Conservation (phyloP, 257 asterid species). For the Marsdenia floribunda region DNA sequence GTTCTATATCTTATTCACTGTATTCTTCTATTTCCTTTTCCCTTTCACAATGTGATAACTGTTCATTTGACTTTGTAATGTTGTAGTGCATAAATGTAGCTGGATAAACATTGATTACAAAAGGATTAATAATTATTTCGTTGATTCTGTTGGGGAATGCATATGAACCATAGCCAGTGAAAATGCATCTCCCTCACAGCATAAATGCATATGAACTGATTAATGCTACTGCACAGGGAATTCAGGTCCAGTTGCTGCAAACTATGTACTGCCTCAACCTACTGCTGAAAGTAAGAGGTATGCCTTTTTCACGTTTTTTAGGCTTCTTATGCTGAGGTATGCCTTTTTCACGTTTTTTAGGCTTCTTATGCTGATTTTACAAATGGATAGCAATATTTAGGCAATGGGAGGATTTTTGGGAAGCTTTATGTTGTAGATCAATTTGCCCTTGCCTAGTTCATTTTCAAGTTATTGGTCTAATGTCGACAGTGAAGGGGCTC, state of each 20-base stretch:
- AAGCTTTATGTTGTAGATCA: not conserved
- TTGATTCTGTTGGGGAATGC: not conserved
- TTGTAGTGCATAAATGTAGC: not conserved
- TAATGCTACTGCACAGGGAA: constrained; percentile 35
- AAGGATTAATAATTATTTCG: not conserved
- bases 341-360: not conserved
- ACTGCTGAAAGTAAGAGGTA: constrained; percentile 80
- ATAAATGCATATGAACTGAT: constrained; percentile 6
- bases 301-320: not conserved
- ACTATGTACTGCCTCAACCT: constrained; percentile 69
- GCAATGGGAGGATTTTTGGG: not conserved
- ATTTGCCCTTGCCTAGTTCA: not conserved
- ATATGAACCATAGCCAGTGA: not conserved
- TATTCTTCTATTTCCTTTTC: constrained; percentile 1
- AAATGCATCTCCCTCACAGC: not conserved
- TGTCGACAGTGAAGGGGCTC: not conserved
- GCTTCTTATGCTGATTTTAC: not conserved
- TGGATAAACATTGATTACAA: not conserved
- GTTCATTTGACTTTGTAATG: not conserved
- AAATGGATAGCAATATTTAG: constrained; percentile 2
- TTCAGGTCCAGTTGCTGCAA: constrained; percentile 39
- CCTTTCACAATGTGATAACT: not conserved
- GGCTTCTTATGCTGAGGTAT: constrained; percentile 33
- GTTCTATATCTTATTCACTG: not conserved
- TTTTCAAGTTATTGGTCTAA: not conserved